phyloP scores from a whole-genome alignment of 2,329 filamentous ascomycete species.

The Calonectria pseudoreteaudii region DNA sequence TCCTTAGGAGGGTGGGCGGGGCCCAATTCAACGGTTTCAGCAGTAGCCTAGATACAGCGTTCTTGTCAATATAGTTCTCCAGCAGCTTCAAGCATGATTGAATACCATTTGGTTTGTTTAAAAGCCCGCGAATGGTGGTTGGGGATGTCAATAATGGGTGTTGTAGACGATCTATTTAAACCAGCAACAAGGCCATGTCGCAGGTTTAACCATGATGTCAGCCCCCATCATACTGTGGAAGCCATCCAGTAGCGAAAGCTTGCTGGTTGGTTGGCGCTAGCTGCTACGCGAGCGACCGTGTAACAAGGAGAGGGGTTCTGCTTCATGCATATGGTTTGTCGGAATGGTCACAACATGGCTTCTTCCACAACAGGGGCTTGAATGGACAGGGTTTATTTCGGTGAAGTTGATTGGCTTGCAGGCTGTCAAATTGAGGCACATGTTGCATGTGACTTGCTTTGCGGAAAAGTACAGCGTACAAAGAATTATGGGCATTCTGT shows the following conservation, averaged over 20 bases:
- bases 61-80: constrained; percentile 5
- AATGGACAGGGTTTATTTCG: background rate
- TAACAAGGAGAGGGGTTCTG: background rate
- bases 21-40: constrained; percentile 65
- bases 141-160: background rate
- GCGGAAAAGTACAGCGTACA: background rate
- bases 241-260: background rate
- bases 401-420: background rate
- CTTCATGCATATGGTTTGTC: background rate
- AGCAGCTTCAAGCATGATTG: background rate
- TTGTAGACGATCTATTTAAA: constrained; percentile 7
- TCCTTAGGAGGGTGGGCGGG: constrained; percentile 60
- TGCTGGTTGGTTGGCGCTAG: constrained; percentile 6
- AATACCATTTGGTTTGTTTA: constrained; percentile 33
- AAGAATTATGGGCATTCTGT: background rate
- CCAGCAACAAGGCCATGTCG: background rate
- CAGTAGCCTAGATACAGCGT: constrained; percentile 55
- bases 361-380: background rate
- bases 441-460: background rate
- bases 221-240: background rate
- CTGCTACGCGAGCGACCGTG: background rate
- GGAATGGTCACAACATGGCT: background rate
- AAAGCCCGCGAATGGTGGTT: background rate
- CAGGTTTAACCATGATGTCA: constrained; percentile 15
- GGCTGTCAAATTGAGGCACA: background rate